phyloP scores from a whole-genome alignment of 1,284 basidiomycete species.

The Binderoboletus segoi region DNA sequence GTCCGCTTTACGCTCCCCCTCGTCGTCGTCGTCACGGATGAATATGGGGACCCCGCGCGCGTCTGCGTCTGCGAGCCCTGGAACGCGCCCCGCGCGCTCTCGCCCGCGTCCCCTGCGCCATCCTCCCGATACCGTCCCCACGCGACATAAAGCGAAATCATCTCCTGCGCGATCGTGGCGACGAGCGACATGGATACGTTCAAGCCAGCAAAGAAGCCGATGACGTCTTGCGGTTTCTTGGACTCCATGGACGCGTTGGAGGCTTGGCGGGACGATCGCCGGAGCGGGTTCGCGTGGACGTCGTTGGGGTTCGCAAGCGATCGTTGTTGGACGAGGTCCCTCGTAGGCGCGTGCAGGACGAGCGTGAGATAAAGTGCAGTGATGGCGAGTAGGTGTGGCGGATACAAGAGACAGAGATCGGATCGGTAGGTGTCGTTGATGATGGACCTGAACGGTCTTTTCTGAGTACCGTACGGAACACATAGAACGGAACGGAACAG shows the following conservation, averaged over 20 bases:
- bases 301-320: slow-evolving; percentile 23
- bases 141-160: slow-evolving; percentile 84
- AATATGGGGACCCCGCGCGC: slow-evolving; percentile 21
- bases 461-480: neutral
- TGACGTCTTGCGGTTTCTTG: slow-evolving; percentile 64
- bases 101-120: slow-evolving; percentile 30
- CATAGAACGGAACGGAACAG: neutral
- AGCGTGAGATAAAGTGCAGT: slow-evolving; percentile 88
- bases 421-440: slow-evolving; percentile 96
- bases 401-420: slow-evolving; percentile 87
- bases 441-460: slow-evolving; percentile 72
- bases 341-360: slow-evolving; percentile 62
- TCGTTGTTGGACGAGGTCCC: slow-evolving; percentile 40
- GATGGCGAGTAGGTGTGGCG: slow-evolving; percentile 92
- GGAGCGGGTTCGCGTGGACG: slow-evolving; percentile 33
- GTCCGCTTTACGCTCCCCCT: slow-evolving; percentile 24
- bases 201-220: slow-evolving; percentile 83
- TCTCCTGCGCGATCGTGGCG: slow-evolving; percentile 89
- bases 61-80: slow-evolving; percentile 8
- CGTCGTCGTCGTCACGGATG: slow-evolving; percentile 9
- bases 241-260: slow-evolving; percentile 27
- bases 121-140: slow-evolving; percentile 84
- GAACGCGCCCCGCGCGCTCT: slow-evolving; percentile 25
- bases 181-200: slow-evolving; percentile 84
- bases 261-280: slow-evolving; percentile 56